Conservation (phyloP, 805 yeast genomes). For the Aciculoconidium aculeatum region DNA sequence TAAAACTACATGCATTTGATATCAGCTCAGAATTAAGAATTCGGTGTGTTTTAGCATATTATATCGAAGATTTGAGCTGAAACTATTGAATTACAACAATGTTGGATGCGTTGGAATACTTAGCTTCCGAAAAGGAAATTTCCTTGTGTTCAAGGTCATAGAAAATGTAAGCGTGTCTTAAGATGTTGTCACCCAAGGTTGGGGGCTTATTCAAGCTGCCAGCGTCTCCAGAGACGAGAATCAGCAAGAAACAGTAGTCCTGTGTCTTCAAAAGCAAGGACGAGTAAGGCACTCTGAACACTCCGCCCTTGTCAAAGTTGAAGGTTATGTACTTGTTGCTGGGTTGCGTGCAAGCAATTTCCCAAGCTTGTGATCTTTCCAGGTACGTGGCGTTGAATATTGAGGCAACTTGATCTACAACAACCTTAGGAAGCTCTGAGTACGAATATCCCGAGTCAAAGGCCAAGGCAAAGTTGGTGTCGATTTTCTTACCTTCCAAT, state of each 20-base stretch:
- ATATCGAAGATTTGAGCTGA: no score
- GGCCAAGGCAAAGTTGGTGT: slow-evolving; percentile 1
- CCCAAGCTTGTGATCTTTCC: not conserved
- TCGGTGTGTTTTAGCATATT: no score
- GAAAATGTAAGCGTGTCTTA: slow-evolving; percentile 46
- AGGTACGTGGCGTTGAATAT: slow-evolving; percentile 1
- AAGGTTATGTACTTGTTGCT: slow-evolving; percentile 5
- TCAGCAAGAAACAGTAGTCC: slow-evolving; percentile 4
- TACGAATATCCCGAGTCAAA: slow-evolving; percentile 9
- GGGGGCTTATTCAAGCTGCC: slow-evolving; percentile 4
- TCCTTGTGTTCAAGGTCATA: slow-evolving; percentile 44
- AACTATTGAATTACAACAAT: slow-evolving; percentile 1
- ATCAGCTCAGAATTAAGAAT: no score
- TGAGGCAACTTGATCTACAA: slow-evolving; percentile 2
- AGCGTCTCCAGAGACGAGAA: slow-evolving; percentile 1
- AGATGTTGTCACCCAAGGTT: slow-evolving; percentile 46
- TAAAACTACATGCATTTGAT: no score
- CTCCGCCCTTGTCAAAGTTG: slow-evolving; percentile 5
- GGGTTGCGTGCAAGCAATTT: slow-evolving; percentile 6
- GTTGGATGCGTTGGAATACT: slow-evolving; percentile 12
- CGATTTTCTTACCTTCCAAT: slow-evolving; percentile 1
- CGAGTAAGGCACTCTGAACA: slow-evolving; percentile 6
- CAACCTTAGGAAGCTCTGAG: slow-evolving; percentile 4
- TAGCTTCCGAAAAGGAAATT: slow-evolving; percentile 43
- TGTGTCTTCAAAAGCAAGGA: slow-evolving; percentile 3